Percentiles rank a stretch among this genome's conserved stretches.
Conservation (phyloP, 495 filamentous ascomycete species). For the Aspergillus biplanus region DNA sequence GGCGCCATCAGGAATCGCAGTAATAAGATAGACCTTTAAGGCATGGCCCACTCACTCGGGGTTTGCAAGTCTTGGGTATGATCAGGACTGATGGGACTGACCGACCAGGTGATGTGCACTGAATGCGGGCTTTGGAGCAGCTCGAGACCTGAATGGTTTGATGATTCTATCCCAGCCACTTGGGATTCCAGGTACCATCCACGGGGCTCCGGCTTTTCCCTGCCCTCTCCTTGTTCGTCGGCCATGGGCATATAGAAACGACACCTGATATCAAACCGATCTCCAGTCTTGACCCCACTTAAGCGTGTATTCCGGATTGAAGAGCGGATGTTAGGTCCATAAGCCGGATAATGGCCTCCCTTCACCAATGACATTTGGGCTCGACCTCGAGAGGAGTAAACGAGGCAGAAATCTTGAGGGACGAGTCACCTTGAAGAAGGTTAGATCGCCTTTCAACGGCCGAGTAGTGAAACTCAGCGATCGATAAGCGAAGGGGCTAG, state of each 20-base stretch:
- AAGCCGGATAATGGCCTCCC: background rate
- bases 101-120: slow-evolving; percentile 18
- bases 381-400: background rate
- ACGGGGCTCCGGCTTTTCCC: background rate
- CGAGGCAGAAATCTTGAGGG: background rate
- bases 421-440: background rate
- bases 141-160: slow-evolving; percentile 7
- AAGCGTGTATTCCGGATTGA: background rate
- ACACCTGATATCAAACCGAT: background rate
- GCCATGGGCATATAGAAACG: background rate
- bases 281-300: background rate
- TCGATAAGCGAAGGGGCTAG: slow-evolving; percentile 19
- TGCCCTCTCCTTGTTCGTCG: background rate
- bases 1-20: background rate
- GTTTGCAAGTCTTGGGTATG: background rate
- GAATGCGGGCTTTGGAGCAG: slow-evolving; percentile 15
- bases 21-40: slow-evolving; percentile 12
- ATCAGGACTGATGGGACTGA: slow-evolving; percentile 1
- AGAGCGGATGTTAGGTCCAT: background rate
- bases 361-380: background rate
- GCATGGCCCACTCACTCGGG: slow-evolving; percentile 9
- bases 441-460: slow-evolving; percentile 5
- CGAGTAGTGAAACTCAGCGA: slow-evolving; percentile 15
- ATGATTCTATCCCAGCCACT: slow-evolving; percentile 6
- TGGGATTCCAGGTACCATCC: slow-evolving; percentile 11